Evolutionary conservation across 2,329 filamentous ascomycete species (phyloP), one percentile per base, ranked within the genome.

Genomic region (Colletotrichum spinosum): DNA sequence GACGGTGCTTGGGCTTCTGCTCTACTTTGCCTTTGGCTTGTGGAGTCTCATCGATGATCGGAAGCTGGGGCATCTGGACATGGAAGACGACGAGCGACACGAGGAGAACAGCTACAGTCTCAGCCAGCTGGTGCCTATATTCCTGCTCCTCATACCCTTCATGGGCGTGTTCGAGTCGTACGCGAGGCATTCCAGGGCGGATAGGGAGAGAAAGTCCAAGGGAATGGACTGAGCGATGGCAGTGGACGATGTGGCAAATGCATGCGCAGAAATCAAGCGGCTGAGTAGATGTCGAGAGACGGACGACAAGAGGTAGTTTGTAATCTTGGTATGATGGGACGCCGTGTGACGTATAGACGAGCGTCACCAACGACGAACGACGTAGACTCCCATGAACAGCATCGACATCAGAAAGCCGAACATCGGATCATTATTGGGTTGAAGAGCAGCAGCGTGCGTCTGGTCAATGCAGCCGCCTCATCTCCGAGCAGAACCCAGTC

Each of bases 41-140:
- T 45, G 39, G 9, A 53, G 55, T 35, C 45, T 65, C 2, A 10
- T 65, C 1, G 48, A 61, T n/a, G 65, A 69, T 39, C 49, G 67
- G 2, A 6, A n/a, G 3, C 52, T 41, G 6, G 67, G 67, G 4
- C 59, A 69, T 8, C 6, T 5, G 6, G 33, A 62, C 17, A 69
- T 69, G 70, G 52, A 54, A 3, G 8, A 44, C 2, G 54, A 61
- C 2, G 45, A 65, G 38, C 15, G 6, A 3, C 49, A 55, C 7
- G 59, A 56, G 13, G 70, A 70, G 49, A 49, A 67, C 45, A 55
- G 56, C 15, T 12, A 69, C 9, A 56, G 55, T 2, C 69, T 68
- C 58, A 68, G 65, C 17, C 69, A 71, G 60, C 50, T 70, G 4
- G 64, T 71, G 17, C 66, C 68, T 8, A 51, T 69, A 6, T 54